Conservation (phyloP, 108 stramenopile genomes). For the Pseudonitzschia multiseries region DNA sequence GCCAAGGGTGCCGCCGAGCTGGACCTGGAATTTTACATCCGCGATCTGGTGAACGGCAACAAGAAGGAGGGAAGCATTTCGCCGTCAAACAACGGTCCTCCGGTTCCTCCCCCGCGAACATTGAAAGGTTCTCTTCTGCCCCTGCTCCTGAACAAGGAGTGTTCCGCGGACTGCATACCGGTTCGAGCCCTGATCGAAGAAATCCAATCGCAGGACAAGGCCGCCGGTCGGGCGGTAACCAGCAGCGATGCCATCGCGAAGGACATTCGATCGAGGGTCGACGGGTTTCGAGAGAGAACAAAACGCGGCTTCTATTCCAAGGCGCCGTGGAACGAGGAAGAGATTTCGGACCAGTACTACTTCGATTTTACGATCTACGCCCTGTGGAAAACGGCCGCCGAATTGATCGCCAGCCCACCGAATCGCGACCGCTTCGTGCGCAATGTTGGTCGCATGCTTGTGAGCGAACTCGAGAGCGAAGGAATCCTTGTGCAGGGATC, state of each 20-base stretch:
- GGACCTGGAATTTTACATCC: constrained; percentile 83
- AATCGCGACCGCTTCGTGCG: constrained; percentile 64
- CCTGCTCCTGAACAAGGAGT: constrained; percentile 55
- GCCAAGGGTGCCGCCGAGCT: constrained; percentile 83
- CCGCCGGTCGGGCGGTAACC: neutral
- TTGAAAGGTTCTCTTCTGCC: constrained; percentile 47
- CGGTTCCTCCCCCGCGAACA: constrained; percentile 53
- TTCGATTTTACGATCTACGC: constrained; percentile 83
- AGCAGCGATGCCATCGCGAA: constrained; percentile 4
- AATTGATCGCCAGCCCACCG: constrained; percentile 51
- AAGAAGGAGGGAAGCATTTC: constrained; percentile 63
- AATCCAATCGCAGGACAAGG: constrained; percentile 15
- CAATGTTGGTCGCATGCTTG: constrained; percentile 44
- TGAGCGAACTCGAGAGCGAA: constrained; percentile 15
- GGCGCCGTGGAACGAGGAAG: constrained; percentile 59
- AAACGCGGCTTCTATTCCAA: constrained; percentile 46
- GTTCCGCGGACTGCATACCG: constrained; percentile 36
- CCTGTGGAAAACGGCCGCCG: constrained; percentile 75
- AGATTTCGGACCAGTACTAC: constrained; percentile 70
- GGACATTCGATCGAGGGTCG: constrained; percentile 27
- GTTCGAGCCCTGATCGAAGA: constrained; percentile 29
- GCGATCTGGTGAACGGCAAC: constrained; percentile 76
- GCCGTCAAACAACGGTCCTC: constrained; percentile 39
- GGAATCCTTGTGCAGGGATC: neutral
- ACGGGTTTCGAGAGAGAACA: constrained; percentile 34